phyloP scores from a whole-genome alignment of 805 yeast genomes.

The Yarrowia osloensis region DNA sequence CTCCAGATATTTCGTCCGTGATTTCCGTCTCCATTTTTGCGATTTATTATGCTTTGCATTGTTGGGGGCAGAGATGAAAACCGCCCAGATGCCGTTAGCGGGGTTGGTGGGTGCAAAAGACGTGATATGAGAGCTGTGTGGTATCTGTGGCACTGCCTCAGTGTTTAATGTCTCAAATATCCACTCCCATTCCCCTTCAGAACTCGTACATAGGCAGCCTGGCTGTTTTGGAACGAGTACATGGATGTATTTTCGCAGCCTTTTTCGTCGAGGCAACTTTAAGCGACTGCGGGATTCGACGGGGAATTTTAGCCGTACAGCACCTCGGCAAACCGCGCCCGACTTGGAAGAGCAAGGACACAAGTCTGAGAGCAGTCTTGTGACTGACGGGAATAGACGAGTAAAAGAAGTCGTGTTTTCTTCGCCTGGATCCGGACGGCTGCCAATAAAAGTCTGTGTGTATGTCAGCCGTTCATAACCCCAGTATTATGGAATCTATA shows the following conservation, averaged over 20 bases:
- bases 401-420: too few relatives aligned
- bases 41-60: background rate
- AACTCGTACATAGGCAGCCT: background rate
- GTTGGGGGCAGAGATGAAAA: background rate
- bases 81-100: too few relatives aligned
- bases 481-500: background rate
- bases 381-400: too few relatives aligned
- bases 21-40: too few relatives aligned
- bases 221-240: background rate
- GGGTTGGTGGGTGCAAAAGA: too few relatives aligned
- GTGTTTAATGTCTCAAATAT: background rate
- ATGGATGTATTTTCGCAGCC: too few relatives aligned
- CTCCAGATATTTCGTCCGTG: too few relatives aligned
- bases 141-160: too few relatives aligned
- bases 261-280: background rate
- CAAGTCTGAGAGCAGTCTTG: background rate
- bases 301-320: constrained; percentile 1
- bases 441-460: too few relatives aligned
- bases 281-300: background rate
- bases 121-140: too few relatives aligned
- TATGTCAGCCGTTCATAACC: too few relatives aligned
- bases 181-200: background rate
- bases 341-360: background rate
- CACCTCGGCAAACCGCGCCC: background rate
- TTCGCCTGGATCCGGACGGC: too few relatives aligned